Evolutionary conservation across 2,329 filamentous ascomycete species (phyloP).

Genomic region (Fusarium sp.): DNA sequence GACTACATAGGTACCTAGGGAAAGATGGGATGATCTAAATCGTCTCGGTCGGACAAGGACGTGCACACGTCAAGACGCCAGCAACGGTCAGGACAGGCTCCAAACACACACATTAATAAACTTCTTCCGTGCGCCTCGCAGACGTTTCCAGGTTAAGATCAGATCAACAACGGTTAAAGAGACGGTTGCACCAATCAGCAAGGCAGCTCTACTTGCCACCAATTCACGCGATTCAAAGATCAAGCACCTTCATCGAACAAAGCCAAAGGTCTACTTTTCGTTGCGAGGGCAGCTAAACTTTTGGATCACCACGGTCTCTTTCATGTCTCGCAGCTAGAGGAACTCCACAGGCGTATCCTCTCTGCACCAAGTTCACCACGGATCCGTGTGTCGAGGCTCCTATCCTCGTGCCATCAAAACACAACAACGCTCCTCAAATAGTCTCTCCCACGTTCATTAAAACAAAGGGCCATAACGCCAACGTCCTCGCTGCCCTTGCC

Average conservation of each 20-base stretch:
- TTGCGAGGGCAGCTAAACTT: slow-evolving; percentile 41
- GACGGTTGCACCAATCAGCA: no score
- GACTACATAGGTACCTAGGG: no score
- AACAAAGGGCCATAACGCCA: slow-evolving; percentile 40
- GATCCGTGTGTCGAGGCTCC: slow-evolving; percentile 14
- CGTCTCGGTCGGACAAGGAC: slow-evolving; percentile 37
- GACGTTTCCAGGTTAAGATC: background rate
- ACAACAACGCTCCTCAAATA: slow-evolving; percentile 20
- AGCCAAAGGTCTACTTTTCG: slow-evolving; percentile 36
- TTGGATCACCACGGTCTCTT: slow-evolving; percentile 32
- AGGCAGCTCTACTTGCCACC: no score
- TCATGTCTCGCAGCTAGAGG: slow-evolving; percentile 4
- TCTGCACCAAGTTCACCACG: background rate
- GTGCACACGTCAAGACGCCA: slow-evolving; percentile 7
- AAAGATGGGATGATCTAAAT: slow-evolving; percentile 11
- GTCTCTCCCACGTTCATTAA: slow-evolving; percentile 24
- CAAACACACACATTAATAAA: slow-evolving; percentile 71
- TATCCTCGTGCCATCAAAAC: slow-evolving; percentile 32
- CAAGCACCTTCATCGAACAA: background rate
- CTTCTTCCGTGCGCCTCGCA: slow-evolving; percentile 56
- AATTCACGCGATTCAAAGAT: background rate
- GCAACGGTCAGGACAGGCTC: slow-evolving; percentile 61
- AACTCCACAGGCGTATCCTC: background rate
- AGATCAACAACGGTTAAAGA: no score
- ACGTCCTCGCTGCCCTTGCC: slow-evolving; percentile 32